Conservation (phyloP, 2,329 filamentous ascomycete species). For the Dactylonectria estremocensis region DNA sequence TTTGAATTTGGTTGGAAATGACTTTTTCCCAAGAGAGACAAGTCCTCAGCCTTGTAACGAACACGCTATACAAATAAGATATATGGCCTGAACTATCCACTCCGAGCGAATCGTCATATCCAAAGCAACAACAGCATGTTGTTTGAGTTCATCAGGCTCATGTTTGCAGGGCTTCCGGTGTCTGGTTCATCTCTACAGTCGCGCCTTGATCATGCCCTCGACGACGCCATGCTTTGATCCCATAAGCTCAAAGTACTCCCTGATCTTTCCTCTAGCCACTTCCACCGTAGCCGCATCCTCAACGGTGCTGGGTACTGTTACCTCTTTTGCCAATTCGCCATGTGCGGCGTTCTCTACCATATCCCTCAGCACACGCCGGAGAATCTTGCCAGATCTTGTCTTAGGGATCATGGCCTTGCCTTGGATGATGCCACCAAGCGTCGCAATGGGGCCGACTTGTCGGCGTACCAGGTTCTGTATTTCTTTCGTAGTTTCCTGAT, state of each 20-base stretch:
- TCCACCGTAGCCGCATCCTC: slow-evolving; percentile 85
- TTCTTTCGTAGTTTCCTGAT: slow-evolving; percentile 65
- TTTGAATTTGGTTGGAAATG: slow-evolving; percentile 2
- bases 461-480: slow-evolving; percentile 81
- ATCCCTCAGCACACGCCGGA: slow-evolving; percentile 86
- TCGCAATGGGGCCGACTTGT: slow-evolving; percentile 90
- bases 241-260: slow-evolving; percentile 79
- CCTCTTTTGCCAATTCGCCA: slow-evolving; percentile 79
- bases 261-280: slow-evolving; percentile 79
- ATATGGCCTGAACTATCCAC: slow-evolving; percentile 27
- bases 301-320: slow-evolving; percentile 86
- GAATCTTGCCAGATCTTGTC: slow-evolving; percentile 92
- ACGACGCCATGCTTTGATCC: slow-evolving; percentile 60
- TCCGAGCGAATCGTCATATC: slow-evolving; percentile 22
- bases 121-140: background rate
- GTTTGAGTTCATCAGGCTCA: background rate
- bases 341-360: slow-evolving; percentile 86
- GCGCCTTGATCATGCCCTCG: slow-evolving; percentile 68
- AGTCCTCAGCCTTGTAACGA: slow-evolving; percentile 21
- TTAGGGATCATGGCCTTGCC: slow-evolving; percentile 91
- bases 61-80: slow-evolving; percentile 36
- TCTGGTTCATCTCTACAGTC: slow-evolving; percentile 57
- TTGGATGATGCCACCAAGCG: slow-evolving; percentile 87
- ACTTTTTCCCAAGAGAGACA: slow-evolving; percentile 20
- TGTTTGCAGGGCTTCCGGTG: background rate